Percentiles rank a stretch among this genome's conserved stretches.
phyloP scores from a whole-genome alignment of 768 basidiomycete genomes.

The Hypholoma sublateritium region DNA sequence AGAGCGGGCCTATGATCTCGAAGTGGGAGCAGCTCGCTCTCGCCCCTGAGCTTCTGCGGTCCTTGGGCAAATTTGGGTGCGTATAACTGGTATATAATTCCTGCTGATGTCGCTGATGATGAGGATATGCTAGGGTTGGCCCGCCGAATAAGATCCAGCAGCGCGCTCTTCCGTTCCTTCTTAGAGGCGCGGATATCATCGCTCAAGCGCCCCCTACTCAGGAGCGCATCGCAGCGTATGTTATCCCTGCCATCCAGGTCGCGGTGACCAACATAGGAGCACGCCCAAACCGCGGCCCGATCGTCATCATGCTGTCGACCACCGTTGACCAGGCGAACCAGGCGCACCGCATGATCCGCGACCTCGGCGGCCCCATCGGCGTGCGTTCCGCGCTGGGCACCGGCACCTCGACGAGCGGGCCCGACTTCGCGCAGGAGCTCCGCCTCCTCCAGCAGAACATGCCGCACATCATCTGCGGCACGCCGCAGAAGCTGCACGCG shows the following conservation, averaged over 20 bases:
- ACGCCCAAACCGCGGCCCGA: slow-evolving; percentile 71
- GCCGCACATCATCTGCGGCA: slow-evolving; percentile 95
- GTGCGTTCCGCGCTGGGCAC: slow-evolving; percentile 89
- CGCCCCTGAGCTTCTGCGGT: slow-evolving; percentile 83
- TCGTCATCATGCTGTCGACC: slow-evolving; percentile 93
- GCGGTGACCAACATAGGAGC: slow-evolving; percentile 63
- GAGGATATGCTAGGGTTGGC: slow-evolving; percentile 62
- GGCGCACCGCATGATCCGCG: slow-evolving; percentile 92
- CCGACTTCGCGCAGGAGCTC: slow-evolving; percentile 71
- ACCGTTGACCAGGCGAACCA: slow-evolving; percentile 99
- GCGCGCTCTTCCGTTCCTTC: slow-evolving; percentile 91
- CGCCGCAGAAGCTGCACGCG: slow-evolving; percentile 94
- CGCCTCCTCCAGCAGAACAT: slow-evolving; percentile 86
- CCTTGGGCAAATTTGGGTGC: slow-evolving; percentile 92
- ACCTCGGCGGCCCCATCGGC: slow-evolving; percentile 91
- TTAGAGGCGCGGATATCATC: slow-evolving; percentile 94
- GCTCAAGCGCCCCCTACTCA: slow-evolving; percentile 99
- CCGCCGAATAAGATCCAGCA: slow-evolving; percentile 99
- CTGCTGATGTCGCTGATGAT: background rate
- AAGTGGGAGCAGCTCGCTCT: slow-evolving; percentile 96
- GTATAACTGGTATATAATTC: slow-evolving; percentile 26
- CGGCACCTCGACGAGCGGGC: slow-evolving; percentile 65
- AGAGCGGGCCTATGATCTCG: slow-evolving; percentile 77
- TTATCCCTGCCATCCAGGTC: slow-evolving; percentile 87
- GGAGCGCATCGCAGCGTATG: slow-evolving; percentile 96